A percentile compares a stretch with the other conserved stretches of the same genome.
Conservation (phyloP, 257 asterid genomes). For the Plectranthus barbatus region DNA sequence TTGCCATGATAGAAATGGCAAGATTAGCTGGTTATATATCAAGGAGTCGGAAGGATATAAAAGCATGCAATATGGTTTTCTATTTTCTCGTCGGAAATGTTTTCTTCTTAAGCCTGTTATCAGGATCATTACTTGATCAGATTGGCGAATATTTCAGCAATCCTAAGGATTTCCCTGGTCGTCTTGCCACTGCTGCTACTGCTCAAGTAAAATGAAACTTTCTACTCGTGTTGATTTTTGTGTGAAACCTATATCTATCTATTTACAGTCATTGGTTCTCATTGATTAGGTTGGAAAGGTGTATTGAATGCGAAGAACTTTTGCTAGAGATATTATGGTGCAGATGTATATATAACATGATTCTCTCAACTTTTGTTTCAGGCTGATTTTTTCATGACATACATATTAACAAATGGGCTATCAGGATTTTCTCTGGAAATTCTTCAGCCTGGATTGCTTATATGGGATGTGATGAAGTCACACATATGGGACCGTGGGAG, state of each 20-base stretch:
- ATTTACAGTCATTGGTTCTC: no score
- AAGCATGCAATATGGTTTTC: conserved; percentile 85
- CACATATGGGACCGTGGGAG: conserved; percentile 60
- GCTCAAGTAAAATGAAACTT: conserved; percentile 47
- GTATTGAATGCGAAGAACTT: background rate
- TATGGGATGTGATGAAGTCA: conserved; percentile 64
- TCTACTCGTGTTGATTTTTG: background rate
- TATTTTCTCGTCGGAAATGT: conserved; percentile 88
- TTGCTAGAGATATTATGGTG: no score
- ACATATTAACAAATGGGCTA: conserved; percentile 81
- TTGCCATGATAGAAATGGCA: conserved; percentile 63
- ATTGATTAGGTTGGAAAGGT: background rate
- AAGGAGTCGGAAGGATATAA: conserved; percentile 73
- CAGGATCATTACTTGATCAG: conserved; percentile 90
- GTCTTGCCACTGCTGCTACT: conserved; percentile 82
- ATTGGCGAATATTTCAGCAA: conserved; percentile 72
- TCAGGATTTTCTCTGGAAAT: conserved; percentile 87
- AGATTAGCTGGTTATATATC: conserved; percentile 70
- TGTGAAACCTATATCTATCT: background rate
- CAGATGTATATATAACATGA: no score
- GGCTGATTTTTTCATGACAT: conserved; percentile 90
- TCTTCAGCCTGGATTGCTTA: conserved; percentile 92
- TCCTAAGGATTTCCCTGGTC: conserved; percentile 77
- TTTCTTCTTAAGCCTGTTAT: conserved; percentile 74
- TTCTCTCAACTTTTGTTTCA: conserved; percentile 19